phyloP scores from a whole-genome alignment of 2,329 filamentous ascomycete genomes.

The Trematosphaeria pertusa region DNA sequence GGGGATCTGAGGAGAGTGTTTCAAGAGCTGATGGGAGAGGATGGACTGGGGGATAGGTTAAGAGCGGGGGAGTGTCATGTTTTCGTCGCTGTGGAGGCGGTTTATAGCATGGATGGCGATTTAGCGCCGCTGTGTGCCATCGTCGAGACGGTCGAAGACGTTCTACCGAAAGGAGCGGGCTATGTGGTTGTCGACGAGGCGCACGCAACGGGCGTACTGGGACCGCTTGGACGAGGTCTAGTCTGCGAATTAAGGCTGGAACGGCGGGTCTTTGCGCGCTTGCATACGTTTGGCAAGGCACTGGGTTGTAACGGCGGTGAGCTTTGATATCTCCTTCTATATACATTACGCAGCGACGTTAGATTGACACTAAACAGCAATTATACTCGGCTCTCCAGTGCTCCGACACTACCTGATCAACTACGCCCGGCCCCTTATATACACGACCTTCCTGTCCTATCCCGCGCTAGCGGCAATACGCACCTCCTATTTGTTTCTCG shows the following conservation, averaged over 20 bases:
- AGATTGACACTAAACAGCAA: constrained; percentile 23
- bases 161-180: constrained; percentile 65
- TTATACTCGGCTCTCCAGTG: constrained; percentile 38
- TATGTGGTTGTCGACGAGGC: constrained; percentile 73
- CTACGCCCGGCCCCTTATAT: constrained; percentile 51
- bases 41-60: constrained; percentile 38
- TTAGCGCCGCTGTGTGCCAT: constrained; percentile 69
- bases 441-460: constrained; percentile 52
- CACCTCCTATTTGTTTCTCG: constrained; percentile 38
- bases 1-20: constrained; percentile 51
- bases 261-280: constrained; percentile 61
- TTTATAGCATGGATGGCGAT: constrained; percentile 85
- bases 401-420: constrained; percentile 46
- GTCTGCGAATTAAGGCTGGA: constrained; percentile 62
- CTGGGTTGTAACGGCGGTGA: constrained; percentile 73
- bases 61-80: constrained; percentile 41
- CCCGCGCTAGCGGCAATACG: constrained; percentile 51
- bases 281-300: constrained; percentile 73
- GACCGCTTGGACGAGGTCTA: constrained; percentile 62
- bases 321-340: constrained; percentile 22
- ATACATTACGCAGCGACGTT: background rate
- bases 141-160: constrained; percentile 61
- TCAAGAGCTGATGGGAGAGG: constrained; percentile 30
- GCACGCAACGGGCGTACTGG: constrained; percentile 69
- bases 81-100: constrained; percentile 42